Percentiles rank a stretch among this genome's conserved stretches.
phyloP scores from a whole-genome alignment of 768 basidiomycete species.

The Phylloporus rhodoxanthus region DNA sequence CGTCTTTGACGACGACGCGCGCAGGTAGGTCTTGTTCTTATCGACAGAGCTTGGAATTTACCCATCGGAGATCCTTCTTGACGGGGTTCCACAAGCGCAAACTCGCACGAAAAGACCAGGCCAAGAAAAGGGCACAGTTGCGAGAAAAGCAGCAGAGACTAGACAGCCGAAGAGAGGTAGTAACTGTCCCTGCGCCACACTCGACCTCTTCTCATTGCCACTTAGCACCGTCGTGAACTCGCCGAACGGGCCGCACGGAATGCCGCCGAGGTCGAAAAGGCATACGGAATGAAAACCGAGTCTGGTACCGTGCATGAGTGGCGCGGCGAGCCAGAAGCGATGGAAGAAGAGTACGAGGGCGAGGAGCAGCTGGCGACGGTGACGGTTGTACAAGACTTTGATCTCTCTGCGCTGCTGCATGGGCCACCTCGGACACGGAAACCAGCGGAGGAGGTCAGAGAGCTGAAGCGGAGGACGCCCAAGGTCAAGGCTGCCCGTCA shows the following conservation, averaged over 20 bases:
- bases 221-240: conserved; percentile 70
- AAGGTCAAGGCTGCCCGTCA: conserved; percentile 56
- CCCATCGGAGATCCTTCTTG: conserved; percentile 65
- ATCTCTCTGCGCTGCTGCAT: conserved; percentile 57
- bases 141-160: conserved; percentile 71
- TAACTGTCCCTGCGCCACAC: conserved; percentile 16
- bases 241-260: conserved; percentile 75
- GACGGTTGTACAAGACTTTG: conserved; percentile 89
- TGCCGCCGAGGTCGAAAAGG: conserved; percentile 69
- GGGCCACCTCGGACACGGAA: conserved; percentile 28
- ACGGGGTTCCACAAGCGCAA: conserved; percentile 95
- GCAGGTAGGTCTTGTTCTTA: conserved; percentile 45
- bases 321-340: conserved; percentile 30
- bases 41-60: conserved; percentile 13
- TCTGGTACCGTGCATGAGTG: conserved; percentile 32
- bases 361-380: conserved; percentile 85
- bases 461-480: conserved; percentile 17
- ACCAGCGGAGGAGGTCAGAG: conserved; percentile 16
- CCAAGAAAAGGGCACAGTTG: conserved; percentile 66
- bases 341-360: conserved; percentile 71
- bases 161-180: conserved; percentile 73
- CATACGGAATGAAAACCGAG: conserved; percentile 43
- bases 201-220: conserved; percentile 10
- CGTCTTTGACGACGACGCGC: conserved; percentile 80
- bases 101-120: conserved; percentile 73